Conservation (phyloP, 1,139 yeast genomes). For the Pichia inconspicua region DNA sequence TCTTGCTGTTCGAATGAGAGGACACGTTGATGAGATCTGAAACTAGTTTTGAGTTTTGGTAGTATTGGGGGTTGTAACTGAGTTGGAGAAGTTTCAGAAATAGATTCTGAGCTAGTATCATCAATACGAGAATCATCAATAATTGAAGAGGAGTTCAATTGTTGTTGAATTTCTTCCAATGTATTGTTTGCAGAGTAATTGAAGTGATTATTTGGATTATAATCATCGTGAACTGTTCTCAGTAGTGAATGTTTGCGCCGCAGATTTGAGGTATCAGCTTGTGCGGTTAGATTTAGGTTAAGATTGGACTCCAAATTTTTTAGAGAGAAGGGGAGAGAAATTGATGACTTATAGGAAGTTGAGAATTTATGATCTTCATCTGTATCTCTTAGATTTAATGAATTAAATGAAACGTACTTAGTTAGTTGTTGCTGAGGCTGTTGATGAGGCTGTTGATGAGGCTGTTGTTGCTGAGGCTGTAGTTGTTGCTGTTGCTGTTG, state of each 20-base stretch:
- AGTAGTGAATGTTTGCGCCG: slow-evolving; percentile 2
- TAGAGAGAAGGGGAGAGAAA: slow-evolving; percentile 7
- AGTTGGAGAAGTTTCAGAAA: background rate
- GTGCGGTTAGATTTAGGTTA: background rate
- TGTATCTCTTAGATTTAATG: slow-evolving; percentile 19
- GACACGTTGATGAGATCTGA: slow-evolving; percentile 25
- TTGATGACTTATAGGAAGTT: slow-evolving; percentile 7
- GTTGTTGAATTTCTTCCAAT: slow-evolving; percentile 27
- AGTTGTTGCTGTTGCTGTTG: background rate
- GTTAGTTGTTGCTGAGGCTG: slow-evolving; percentile 11
- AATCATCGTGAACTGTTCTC: slow-evolving; percentile 20
- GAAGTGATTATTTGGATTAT: slow-evolving; percentile 25
- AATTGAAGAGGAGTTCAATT: slow-evolving; percentile 18
- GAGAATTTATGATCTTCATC: slow-evolving; percentile 3
- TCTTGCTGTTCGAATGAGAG: slow-evolving; percentile 45
- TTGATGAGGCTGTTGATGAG: background rate
- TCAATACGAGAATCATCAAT: background rate
- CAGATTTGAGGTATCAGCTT: background rate
- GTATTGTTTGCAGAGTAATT: slow-evolving; percentile 27
- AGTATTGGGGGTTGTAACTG: background rate
- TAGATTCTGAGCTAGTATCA: slow-evolving; percentile 4
- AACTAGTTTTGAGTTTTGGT: background rate
- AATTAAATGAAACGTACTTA: slow-evolving; percentile 34
- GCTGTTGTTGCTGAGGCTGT: background rate
- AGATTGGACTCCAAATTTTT: slow-evolving; percentile 5